Conservation (phyloP, 2,329 filamentous ascomycete species). For the Corniculantispora saksenae region DNA sequence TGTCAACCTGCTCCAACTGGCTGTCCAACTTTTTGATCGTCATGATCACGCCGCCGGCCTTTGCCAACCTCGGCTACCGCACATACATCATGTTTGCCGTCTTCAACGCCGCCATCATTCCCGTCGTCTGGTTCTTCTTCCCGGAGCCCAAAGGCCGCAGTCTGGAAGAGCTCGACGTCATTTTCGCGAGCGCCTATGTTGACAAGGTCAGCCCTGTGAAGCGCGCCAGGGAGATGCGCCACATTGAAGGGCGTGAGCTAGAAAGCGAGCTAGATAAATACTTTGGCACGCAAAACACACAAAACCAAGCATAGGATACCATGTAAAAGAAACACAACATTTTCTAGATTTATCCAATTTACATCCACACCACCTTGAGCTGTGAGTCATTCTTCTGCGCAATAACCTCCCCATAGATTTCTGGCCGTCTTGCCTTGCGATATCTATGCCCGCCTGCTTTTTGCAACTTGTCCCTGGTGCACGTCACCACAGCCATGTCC, state of each 20-base stretch:
- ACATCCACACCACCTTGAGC: slow-evolving; percentile 24
- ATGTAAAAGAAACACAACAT: no score
- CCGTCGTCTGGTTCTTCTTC: slow-evolving; percentile 52
- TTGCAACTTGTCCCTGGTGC: slow-evolving; percentile 23
- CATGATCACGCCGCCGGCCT: slow-evolving; percentile 64
- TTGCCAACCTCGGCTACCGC: slow-evolving; percentile 53
- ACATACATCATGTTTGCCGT: slow-evolving; percentile 55
- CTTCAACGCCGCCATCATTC: slow-evolving; percentile 50
- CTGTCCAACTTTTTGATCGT: slow-evolving; percentile 66
- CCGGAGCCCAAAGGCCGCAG: slow-evolving; percentile 56
- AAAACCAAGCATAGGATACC: neutral
- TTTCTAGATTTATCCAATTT: neutral
- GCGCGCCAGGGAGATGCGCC: slow-evolving; percentile 29
- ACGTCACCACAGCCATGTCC: slow-evolving; percentile 22
- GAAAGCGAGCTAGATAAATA: slow-evolving; percentile 33
- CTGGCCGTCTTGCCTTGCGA: slow-evolving; percentile 21
- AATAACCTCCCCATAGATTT: slow-evolving; percentile 22
- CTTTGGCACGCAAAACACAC: slow-evolving; percentile 23
- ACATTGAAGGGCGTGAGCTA: slow-evolving; percentile 28
- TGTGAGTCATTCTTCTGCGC: slow-evolving; percentile 16
- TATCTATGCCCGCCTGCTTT: slow-evolving; percentile 22
- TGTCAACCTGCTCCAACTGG: slow-evolving; percentile 64
- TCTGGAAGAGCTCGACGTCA: slow-evolving; percentile 69
- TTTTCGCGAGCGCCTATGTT: slow-evolving; percentile 37
- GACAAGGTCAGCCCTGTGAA: slow-evolving; percentile 31